A percentile compares a stretch with the other conserved stretches of the same genome.
Conservation (phyloP, 177 flowering plant species). For the Vitis hybrid region DNA sequence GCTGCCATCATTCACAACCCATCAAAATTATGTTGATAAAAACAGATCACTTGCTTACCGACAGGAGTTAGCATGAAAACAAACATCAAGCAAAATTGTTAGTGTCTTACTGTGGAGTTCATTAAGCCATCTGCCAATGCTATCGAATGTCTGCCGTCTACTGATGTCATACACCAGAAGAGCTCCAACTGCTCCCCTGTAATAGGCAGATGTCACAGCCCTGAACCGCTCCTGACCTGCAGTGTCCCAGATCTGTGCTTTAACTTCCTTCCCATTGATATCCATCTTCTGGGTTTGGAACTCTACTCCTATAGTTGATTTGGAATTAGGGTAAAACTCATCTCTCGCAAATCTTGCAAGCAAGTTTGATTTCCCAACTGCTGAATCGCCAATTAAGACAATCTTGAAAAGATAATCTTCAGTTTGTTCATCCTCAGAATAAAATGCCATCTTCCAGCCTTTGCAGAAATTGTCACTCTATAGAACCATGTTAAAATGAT, state of each 20-base stretch:
- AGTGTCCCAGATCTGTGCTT: constrained; percentile 65
- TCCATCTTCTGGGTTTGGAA: constrained; percentile 56
- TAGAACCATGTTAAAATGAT: constrained; percentile 11
- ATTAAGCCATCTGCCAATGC: constrained; percentile 55
- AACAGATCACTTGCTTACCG: not conserved
- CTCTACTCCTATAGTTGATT: constrained; percentile 59
- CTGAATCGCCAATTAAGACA: constrained; percentile 49
- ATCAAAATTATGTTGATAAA: not conserved
- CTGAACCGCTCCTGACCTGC: constrained; percentile 65
- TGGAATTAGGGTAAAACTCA: constrained; percentile 54
- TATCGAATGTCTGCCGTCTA: constrained; percentile 50
- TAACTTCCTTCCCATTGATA: constrained; percentile 52
- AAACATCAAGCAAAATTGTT: not conserved
- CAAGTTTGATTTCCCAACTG: constrained; percentile 58
- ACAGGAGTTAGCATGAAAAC: not conserved
- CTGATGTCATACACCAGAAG: constrained; percentile 56
- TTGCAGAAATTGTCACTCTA: constrained; percentile 8
- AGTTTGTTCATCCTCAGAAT: constrained; percentile 34
- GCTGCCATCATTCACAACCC: not conserved
- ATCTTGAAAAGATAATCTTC: constrained; percentile 58
- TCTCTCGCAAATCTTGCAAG: constrained; percentile 59
- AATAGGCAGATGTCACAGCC: constrained; percentile 60
- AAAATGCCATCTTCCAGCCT: constrained; percentile 32
- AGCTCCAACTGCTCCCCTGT: constrained; percentile 61
- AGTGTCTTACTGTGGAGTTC: constrained; percentile 53